Evolutionary conservation across 129 eudicot species (phyloP).

Genomic region (Oenanthe sinensis): DNA sequence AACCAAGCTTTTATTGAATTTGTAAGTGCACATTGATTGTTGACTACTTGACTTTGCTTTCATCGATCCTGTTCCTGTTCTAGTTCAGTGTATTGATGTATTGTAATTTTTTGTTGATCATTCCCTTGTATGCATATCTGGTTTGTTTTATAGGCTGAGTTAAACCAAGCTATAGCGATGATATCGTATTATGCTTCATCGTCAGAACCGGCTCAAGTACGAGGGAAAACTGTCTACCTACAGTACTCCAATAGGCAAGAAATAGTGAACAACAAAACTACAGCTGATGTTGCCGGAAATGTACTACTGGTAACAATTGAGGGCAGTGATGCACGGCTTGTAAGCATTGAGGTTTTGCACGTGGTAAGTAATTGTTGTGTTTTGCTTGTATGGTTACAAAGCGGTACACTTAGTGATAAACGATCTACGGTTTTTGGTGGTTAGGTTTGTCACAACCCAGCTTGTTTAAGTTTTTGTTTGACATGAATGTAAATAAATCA

Average conservation of each 20-base stretch:
- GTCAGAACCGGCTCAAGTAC: conserved; percentile 94
- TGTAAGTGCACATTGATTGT: conserved; percentile 33
- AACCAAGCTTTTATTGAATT: conserved; percentile 96
- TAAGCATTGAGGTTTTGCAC: conserved; percentile 93
- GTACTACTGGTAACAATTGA: conserved; percentile 91
- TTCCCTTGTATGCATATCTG: neutral
- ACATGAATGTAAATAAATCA: conserved; percentile 86
- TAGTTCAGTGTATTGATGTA: neutral
- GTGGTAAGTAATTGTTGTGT: conserved; percentile 54
- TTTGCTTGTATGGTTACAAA: conserved; percentile 11
- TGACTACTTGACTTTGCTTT: neutral
- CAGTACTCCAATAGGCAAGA: conserved; percentile 98
- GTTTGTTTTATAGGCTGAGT: conserved; percentile 47
- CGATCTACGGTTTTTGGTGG: conserved; percentile 33
- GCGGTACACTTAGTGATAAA: conserved; percentile 20
- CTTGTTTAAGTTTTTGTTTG: conserved; percentile 58
- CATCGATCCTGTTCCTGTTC: neutral
- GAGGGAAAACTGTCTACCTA: conserved; percentile 94
- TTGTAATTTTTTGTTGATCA: neutral
- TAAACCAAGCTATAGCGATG: conserved; percentile 93
- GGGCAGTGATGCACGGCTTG: conserved; percentile 81
- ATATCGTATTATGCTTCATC: conserved; percentile 97
- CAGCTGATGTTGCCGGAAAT: conserved; percentile 98
- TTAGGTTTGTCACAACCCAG: conserved; percentile 38
- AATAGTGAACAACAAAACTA: conserved; percentile 95